Percentiles rank a stretch among this genome's conserved stretches.
phyloP scores from a whole-genome alignment of 169 alveolate genomes.

The Cryptosporidium xiaoi region DNA sequence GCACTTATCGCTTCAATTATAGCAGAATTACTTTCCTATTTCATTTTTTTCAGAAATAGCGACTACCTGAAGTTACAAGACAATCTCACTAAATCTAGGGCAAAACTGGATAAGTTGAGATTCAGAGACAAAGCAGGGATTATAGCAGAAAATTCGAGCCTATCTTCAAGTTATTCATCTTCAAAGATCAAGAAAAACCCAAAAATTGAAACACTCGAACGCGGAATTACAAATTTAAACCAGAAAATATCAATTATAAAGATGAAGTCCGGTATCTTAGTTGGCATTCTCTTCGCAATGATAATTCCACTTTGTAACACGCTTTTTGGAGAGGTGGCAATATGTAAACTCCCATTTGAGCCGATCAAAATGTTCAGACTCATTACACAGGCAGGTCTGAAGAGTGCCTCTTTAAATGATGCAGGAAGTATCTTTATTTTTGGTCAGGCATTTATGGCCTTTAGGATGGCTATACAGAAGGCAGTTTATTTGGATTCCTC shows the following conservation, averaged over 20 bases:
- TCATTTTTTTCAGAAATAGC: constrained; percentile 31
- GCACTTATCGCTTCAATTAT: constrained; percentile 20
- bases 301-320: constrained; percentile 27
- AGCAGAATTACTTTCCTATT: constrained; percentile 53
- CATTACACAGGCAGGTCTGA: constrained; percentile 64
- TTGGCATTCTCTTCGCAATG: constrained; percentile 52
- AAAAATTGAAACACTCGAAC: constrained; percentile 54
- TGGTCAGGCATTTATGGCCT: constrained; percentile 75
- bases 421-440: constrained; percentile 74
- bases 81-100: constrained; percentile 16
- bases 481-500: constrained; percentile 56
- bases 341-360: constrained; percentile 70
- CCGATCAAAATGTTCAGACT: constrained; percentile 45
- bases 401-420: constrained; percentile 37
- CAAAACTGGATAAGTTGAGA: constrained; percentile 48
- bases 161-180: constrained; percentile 18
- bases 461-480: constrained; percentile 71
- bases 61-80: constrained; percentile 46
- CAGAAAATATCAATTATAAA: constrained; percentile 40
- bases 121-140: constrained; percentile 56
- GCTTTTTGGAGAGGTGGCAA: constrained; percentile 44
- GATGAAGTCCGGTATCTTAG: constrained; percentile 56
- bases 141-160: constrained; percentile 56
- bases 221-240: constrained; percentile 37
- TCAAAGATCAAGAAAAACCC: constrained; percentile 37